Evolutionary conservation across 2,329 filamentous ascomycete genomes (phyloP), one percentile per base, ranked within the genome.

Genomic region (Aspergillus pseudoterreus): DNA sequence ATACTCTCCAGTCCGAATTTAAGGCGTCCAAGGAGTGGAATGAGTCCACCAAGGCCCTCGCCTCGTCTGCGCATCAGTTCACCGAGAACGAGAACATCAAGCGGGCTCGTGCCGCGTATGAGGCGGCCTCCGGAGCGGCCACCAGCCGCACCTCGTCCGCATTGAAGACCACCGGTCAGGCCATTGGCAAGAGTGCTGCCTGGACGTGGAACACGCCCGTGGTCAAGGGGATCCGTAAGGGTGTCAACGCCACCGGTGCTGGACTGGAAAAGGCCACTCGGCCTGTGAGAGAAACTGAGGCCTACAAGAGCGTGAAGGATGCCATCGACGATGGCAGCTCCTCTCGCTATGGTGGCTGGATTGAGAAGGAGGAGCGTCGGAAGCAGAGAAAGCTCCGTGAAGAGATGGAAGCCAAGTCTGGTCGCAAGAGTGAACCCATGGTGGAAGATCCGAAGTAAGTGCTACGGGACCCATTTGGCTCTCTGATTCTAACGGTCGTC

Each of bases 1-100:
- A 99, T 68, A 99, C 94, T n/a, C 83, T 99, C 74, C 84, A 90
- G 71, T 82, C 80, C 51, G 94, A 99, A 74, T 95, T 99, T 75
- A 91, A 96, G 72, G 88, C 90, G 47, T 97, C 92, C 14, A 96
- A 97, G 69, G 94, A 99, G 71, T 99, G 94, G 94, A 96, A 99
- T 67, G 94, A 99, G 68, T 95, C 90, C 41, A 99, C 92, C 39
- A 97, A 99, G 77, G 90, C 94, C 59, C 82, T 99, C 39, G 88
- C 90, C 15, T 90, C 89, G 45, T 89, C 88, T 5, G 90, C 92
- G 15, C 87, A 96, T 67, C 86, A 96, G 64, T 94, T 99, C 67
- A 86, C 86, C 30, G 92, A 97, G 75, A 96, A 91, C 66, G 92
- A 96, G 67, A 88, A 87, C 15, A 89, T 99, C 14, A 87, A 90